Evolutionary conservation across 176 grass and related monocot genomes (phyloP).

Genomic region (Cocos nucifera): DNA sequence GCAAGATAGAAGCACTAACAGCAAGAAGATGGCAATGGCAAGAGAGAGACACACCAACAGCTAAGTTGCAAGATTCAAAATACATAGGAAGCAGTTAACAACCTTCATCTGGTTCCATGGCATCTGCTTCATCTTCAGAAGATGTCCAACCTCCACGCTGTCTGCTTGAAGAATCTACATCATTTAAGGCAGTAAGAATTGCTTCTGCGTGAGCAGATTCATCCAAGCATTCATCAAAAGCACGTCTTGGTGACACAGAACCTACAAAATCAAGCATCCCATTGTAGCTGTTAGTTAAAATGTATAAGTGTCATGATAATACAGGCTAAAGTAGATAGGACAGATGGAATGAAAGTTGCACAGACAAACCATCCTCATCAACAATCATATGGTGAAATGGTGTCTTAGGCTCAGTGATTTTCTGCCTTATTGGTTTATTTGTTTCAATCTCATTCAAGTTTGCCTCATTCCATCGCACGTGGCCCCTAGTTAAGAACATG

Average conservation of each 20-base stretch:
- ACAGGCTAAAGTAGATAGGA: too few relatives aligned
- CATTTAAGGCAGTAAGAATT: constrained; percentile 70
- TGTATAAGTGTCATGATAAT: too few relatives aligned
- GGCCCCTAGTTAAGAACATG: constrained; percentile 24
- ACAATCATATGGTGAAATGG: constrained; percentile 87
- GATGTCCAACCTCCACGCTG: constrained; percentile 49
- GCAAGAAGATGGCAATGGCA: too few relatives aligned
- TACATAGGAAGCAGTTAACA: background rate
- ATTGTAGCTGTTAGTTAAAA: too few relatives aligned
- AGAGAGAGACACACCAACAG: too few relatives aligned
- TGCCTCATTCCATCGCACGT: constrained; percentile 82
- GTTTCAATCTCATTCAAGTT: constrained; percentile 94
- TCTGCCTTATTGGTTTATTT: constrained; percentile 91
- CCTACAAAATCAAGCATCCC: constrained; percentile 9
- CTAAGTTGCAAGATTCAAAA: too few relatives aligned
- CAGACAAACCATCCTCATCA: constrained; percentile 57
- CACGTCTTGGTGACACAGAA: constrained; percentile 35
- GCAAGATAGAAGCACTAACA: too few relatives aligned
- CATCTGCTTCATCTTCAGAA: constrained; percentile 67
- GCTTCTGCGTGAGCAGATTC: constrained; percentile 69
- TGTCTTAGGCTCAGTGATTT: constrained; percentile 96
- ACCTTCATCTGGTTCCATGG: constrained; percentile 80
- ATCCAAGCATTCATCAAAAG: constrained; percentile 86
- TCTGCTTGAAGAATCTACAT: constrained; percentile 69
- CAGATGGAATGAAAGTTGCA: background rate